Conservation (phyloP, 2,329 filamentous ascomycete species). For the Cadophora sp. region DNA sequence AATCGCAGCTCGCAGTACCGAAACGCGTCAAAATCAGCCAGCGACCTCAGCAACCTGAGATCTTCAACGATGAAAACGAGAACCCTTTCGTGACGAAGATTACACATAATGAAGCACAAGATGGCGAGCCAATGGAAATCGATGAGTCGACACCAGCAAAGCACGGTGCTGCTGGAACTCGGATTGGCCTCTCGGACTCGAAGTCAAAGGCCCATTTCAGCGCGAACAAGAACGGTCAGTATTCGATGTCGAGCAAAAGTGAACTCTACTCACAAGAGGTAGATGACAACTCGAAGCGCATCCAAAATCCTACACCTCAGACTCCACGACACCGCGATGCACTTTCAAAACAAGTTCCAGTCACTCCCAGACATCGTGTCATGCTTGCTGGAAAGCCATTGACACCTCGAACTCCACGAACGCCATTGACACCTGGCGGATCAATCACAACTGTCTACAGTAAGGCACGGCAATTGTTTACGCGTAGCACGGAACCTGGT, state of each 20-base stretch:
- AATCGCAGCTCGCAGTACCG: constrained; percentile 33
- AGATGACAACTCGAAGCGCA: constrained; percentile 52
- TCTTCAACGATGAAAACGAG: constrained; percentile 71
- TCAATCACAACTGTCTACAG: constrained; percentile 81
- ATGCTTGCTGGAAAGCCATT: constrained; percentile 77
- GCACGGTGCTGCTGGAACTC: constrained; percentile 51
- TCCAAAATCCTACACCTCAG: constrained; percentile 68
- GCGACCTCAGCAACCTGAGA: constrained; percentile 44
- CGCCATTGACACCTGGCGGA: constrained; percentile 71
- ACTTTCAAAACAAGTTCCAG: constrained; percentile 69
- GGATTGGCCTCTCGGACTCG: constrained; percentile 51
- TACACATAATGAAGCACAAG: constrained; percentile 42
- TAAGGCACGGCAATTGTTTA: constrained; percentile 85
- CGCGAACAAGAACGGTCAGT: constrained; percentile 9
- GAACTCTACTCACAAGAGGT: constrained; percentile 35
- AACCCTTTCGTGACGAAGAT: constrained; percentile 58
- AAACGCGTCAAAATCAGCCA: constrained; percentile 54
- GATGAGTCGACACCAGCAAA: constrained; percentile 54
- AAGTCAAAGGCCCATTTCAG: constrained; percentile 48
- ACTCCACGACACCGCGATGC: constrained; percentile 84
- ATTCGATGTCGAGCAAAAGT: constrained; percentile 2
- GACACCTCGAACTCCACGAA: constrained; percentile 80
- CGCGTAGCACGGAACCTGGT: constrained; percentile 56
- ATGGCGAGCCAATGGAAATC: constrained; percentile 53
- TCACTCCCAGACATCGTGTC: constrained; percentile 85